Conservation (phyloP, 2,329 filamentous ascomycete species). For the Elsinoe necatrix region DNA sequence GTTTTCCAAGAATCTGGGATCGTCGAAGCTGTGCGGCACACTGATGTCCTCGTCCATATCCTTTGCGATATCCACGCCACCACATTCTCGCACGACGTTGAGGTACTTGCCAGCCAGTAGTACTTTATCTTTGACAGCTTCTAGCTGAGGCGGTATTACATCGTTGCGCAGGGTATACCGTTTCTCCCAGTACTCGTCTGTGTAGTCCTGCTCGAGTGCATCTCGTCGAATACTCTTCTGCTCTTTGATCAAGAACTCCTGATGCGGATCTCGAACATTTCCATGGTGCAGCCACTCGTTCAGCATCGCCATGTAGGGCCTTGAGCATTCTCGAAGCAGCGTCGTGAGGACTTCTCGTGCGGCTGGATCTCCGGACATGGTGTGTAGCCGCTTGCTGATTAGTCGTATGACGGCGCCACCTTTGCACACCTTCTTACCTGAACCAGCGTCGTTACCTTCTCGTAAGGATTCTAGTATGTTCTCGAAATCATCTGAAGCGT, state of each 20-base stretch:
- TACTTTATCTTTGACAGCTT: conserved; percentile 87
- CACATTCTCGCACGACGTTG: conserved; percentile 94
- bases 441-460: conserved; percentile 76
- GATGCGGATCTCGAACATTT: conserved; percentile 85
- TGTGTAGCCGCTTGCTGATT: conserved; percentile 73
- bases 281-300: conserved; percentile 98
- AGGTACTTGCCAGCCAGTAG: conserved; percentile 93
- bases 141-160: conserved; percentile 84
- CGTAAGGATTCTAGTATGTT: conserved; percentile 84
- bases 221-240: conserved; percentile 91
- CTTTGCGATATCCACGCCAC: conserved; percentile 64
- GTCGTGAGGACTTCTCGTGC: conserved; percentile 74
- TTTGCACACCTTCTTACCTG: conserved; percentile 87
- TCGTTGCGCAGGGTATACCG: conserved; percentile 89
- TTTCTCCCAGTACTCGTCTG: conserved; percentile 98
- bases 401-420: conserved; percentile 90
- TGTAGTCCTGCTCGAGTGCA: conserved; percentile 88
- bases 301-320: conserved; percentile 95
- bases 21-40: conserved; percentile 87
- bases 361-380: conserved; percentile 88
- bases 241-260: conserved; percentile 90
- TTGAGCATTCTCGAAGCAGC: conserved; percentile 76
- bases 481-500: conserved; percentile 70
- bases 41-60: conserved; percentile 76
- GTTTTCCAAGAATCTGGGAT: conserved; percentile 85